Conservation (phyloP, 1,139 yeast species). For the Suhomyces choctaworum region DNA sequence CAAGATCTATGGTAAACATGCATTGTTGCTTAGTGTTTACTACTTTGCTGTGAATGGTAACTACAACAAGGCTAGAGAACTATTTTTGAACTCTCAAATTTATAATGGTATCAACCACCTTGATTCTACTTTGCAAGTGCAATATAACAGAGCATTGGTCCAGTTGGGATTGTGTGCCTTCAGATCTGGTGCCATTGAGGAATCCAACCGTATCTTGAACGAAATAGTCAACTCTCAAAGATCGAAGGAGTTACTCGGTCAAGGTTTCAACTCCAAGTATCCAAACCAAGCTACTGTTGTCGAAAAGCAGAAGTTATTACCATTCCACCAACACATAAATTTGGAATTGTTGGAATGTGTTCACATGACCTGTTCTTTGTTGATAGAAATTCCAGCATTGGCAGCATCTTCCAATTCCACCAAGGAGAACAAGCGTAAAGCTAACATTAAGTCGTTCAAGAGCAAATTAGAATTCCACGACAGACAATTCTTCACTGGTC, state of each 20-base stretch:
- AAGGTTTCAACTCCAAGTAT: constrained; percentile 75
- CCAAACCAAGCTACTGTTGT: constrained; percentile 56
- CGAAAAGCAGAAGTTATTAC: constrained; percentile 83
- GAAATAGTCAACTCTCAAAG: constrained; percentile 88
- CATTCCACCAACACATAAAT: constrained; percentile 98
- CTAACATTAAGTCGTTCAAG: constrained; percentile 81
- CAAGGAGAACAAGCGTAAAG: constrained; percentile 62
- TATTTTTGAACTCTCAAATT: constrained; percentile 81
- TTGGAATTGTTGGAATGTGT: constrained; percentile 93
- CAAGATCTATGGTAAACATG: constrained; percentile 74
- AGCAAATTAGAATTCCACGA: constrained; percentile 91
- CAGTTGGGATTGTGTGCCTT: constrained; percentile 96
- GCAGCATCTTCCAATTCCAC: constrained; percentile 47
- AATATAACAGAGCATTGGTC: constrained; percentile 92
- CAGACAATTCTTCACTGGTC: constrained; percentile 94
- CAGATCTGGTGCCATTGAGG: constrained; percentile 83
- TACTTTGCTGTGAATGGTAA: constrained; percentile 87
- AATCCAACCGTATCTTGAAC: constrained; percentile 82
- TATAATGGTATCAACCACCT: constrained; percentile 81
- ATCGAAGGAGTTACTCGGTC: constrained; percentile 91
- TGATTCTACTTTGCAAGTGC: constrained; percentile 83
- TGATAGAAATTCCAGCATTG: constrained; percentile 89
- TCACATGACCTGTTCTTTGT: constrained; percentile 84
- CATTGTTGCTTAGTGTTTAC: constrained; percentile 82
- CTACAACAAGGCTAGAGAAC: constrained; percentile 81